A percentile compares a stretch with the other conserved stretches of the same genome.
These are phyloP conservation scores for Polytrichum formosum DNA, from an alignment of 225 moss, liverwort and hornwort species.

Conservation along the genomic window DNA sequence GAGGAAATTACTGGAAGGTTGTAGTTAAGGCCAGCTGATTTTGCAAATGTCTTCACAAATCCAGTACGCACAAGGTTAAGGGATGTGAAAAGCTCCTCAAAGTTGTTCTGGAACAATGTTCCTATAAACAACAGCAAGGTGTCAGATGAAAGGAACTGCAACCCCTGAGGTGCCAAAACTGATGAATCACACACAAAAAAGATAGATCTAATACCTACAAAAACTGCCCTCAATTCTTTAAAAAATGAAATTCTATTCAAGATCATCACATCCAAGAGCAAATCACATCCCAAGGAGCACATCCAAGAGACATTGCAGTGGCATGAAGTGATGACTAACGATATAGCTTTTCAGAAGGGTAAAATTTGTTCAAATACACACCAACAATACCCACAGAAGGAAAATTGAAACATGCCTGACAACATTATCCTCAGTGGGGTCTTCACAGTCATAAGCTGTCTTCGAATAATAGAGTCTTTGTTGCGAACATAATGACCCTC, in stretches of 20 bases:
- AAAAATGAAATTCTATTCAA: too few species aligned
- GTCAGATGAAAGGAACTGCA: neutral
- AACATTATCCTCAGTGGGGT: conserved; percentile 79
- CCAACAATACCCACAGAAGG: neutral
- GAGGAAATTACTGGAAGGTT: conserved; percentile 24
- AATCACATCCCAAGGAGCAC: too few species aligned
- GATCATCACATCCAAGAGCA: too few species aligned
- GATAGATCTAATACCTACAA: too few species aligned
- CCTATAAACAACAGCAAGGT: conserved; percentile 42
- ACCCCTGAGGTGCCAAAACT: too few species aligned
- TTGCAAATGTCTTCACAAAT: conserved; percentile 66
- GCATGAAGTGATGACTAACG: too few species aligned
- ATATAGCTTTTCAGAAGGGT: too few species aligned
- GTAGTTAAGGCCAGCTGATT: conserved; percentile 32
- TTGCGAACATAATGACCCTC: conserved; percentile 92
- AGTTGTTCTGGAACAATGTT: conserved; percentile 96
- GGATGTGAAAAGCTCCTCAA: conserved; percentile 89
- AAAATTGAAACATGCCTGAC: conserved; percentile 36
- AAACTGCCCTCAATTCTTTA: too few species aligned
- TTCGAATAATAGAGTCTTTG: conserved; percentile 57
- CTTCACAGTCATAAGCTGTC: conserved; percentile 67
- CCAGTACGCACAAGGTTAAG: conserved; percentile 82
- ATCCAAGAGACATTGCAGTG: too few species aligned
- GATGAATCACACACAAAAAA: too few species aligned
- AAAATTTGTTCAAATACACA: neutral